Evolutionary conservation across 129 eudicot species (phyloP).

Genomic region (Sambucus nigra): DNA sequence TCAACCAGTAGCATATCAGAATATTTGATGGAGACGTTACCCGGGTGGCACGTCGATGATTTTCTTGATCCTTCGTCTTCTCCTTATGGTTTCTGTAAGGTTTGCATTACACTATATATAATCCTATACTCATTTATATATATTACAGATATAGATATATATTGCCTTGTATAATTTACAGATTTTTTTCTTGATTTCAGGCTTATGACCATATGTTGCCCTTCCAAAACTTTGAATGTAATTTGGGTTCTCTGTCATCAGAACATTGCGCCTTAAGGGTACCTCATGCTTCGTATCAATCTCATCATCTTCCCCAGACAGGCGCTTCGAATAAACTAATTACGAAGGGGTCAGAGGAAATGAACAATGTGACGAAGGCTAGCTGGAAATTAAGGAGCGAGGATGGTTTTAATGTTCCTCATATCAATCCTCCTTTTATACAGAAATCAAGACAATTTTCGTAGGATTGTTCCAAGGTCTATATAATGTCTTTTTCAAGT

Average conservation of each 20-base stretch:
- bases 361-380: not conserved
- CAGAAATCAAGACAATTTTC: slow-evolving; percentile 25
- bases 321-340: slow-evolving; percentile 8
- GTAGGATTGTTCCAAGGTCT: no score
- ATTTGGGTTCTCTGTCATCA: slow-evolving; percentile 14
- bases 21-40: slow-evolving; percentile 54
- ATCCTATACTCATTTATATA: not conserved
- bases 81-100: slow-evolving; percentile 43
- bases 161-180: not conserved
- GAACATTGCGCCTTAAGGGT: slow-evolving; percentile 28
- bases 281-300: slow-evolving; percentile 4
- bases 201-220: slow-evolving; percentile 26
- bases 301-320: slow-evolving; percentile 12
- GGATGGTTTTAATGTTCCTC: slow-evolving; percentile 12
- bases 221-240: slow-evolving; percentile 18
- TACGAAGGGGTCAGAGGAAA: slow-evolving; percentile 7
- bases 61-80: slow-evolving; percentile 51
- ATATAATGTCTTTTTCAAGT: no score
- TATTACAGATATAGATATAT: not conserved
- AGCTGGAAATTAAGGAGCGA: slow-evolving; percentile 8
- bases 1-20: slow-evolving; percentile 49
- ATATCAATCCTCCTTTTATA: slow-evolving; percentile 19
- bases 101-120: not conserved
- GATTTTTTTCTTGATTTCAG: slow-evolving; percentile 6
- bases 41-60: slow-evolving; percentile 81